Percentiles rank a stretch among this genome's conserved stretches.
Conservation (phyloP, 202 grass and related monocot genomes). For the Carex arenaria region DNA sequence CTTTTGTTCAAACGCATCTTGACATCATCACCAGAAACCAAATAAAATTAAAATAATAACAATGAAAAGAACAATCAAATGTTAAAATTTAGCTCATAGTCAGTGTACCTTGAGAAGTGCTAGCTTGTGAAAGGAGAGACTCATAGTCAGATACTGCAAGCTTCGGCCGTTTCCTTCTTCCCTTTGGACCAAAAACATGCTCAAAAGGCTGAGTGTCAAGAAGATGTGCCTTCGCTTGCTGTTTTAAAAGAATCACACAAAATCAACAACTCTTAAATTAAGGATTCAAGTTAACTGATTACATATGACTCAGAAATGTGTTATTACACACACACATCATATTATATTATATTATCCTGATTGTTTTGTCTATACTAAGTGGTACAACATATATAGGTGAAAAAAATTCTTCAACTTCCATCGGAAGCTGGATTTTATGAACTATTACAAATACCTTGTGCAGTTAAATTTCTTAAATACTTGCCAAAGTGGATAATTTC, state of each 20-base stretch:
- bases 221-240: slow-evolving; percentile 89
- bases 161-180: slow-evolving; percentile 79
- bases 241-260: slow-evolving; percentile 34
- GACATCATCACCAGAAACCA: background rate
- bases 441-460: too few relatives aligned
- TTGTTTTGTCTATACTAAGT: background rate
- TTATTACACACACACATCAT: background rate
- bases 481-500: background rate
- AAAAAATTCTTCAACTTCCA: background rate
- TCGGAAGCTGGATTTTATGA: background rate
- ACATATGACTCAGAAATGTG: background rate
- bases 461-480: background rate
- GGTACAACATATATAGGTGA: background rate
- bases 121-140: slow-evolving; percentile 70
- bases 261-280: background rate
- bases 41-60: background rate
- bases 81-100: background rate
- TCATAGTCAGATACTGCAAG: slow-evolving; percentile 63
- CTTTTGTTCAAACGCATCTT: slow-evolving; percentile 79
- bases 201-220: slow-evolving; percentile 83
- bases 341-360: background rate
- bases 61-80: background rate
- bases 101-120: slow-evolving; percentile 69
- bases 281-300: background rate
- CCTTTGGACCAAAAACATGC: slow-evolving; percentile 92